Evolutionary conservation across 1,284 basidiomycete genomes (phyloP).

Genomic region (Puccinia horiana): DNA sequence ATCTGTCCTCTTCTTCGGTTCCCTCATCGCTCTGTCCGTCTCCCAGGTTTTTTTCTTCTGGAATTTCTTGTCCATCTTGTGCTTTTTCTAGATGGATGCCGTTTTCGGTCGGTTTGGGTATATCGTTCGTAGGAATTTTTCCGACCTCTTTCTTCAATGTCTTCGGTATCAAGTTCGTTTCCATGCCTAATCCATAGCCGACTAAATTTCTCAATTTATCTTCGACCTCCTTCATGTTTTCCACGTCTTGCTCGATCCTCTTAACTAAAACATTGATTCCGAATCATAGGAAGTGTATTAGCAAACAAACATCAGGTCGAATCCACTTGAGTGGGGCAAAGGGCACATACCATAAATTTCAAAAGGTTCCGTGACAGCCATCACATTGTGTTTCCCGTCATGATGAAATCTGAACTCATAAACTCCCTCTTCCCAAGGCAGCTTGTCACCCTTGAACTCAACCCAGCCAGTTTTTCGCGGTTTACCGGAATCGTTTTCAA

Average conservation of each 20-base stretch:
- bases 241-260: conserved; percentile 31
- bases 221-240: conserved; percentile 43
- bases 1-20: conserved; percentile 75
- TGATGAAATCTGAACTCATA: conserved; percentile 74
- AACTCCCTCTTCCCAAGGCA: conserved; percentile 81
- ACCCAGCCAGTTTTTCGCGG: conserved; percentile 65
- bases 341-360: conserved; percentile 76
- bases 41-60: background rate
- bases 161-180: conserved; percentile 30
- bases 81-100: background rate
- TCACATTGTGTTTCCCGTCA: conserved; percentile 85
- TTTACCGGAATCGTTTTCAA: conserved; percentile 58
- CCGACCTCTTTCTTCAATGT: background rate
- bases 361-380: conserved; percentile 76
- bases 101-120: background rate
- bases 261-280: background rate
- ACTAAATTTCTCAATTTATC: conserved; percentile 31
- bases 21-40: conserved; percentile 44
- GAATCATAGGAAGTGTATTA: conserved; percentile 69
- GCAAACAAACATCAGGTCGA: conserved; percentile 65
- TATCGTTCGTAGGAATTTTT: background rate
- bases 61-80: conserved; percentile 31
- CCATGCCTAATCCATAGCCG: conserved; percentile 41
- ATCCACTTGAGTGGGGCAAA: conserved; percentile 56
- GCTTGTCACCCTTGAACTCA: conserved; percentile 72